Evolutionary conservation across 2,329 filamentous ascomycete genomes (phyloP).

Genomic region (Tricladium varicosporioides): DNA sequence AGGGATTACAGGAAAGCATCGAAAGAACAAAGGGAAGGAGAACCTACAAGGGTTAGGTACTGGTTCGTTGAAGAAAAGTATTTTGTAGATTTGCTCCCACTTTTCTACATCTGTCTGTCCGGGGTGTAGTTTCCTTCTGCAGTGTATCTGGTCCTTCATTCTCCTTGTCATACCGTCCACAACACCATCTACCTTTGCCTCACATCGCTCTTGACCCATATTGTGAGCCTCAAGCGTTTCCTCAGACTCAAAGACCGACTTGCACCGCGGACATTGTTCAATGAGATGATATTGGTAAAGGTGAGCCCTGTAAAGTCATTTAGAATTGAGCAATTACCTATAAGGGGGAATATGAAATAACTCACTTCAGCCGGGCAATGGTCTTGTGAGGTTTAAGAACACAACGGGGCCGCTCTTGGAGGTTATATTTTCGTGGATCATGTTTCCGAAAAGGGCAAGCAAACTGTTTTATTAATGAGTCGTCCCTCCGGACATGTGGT

Average conservation of each 20-base stretch:
- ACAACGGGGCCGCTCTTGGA: constrained; percentile 33
- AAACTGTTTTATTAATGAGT: constrained; percentile 15
- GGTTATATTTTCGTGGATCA: constrained; percentile 36
- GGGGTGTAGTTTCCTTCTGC: constrained; percentile 32
- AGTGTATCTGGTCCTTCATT: constrained; percentile 36
- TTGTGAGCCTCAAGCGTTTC: constrained; percentile 35
- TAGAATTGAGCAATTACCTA: not conserved
- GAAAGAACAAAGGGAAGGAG: not conserved
- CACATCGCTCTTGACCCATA: constrained; percentile 28
- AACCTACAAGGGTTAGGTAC: constrained; percentile 38
- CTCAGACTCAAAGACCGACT: constrained; percentile 35
- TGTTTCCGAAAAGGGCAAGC: constrained; percentile 43
- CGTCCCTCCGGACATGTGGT: not conserved
- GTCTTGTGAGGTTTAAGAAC: constrained; percentile 39
- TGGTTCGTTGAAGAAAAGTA: constrained; percentile 37
- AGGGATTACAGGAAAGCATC: not conserved
- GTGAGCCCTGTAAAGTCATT: constrained; percentile 33
- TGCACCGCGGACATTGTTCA: constrained; percentile 39
- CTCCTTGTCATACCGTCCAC: constrained; percentile 40
- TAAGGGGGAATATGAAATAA: not conserved
- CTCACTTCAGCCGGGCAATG: constrained; percentile 40
- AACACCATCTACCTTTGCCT: constrained; percentile 22
- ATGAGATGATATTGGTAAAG: constrained; percentile 40
- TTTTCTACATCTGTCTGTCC: constrained; percentile 36
- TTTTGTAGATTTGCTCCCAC: constrained; percentile 38